Evolutionary conservation across 805 yeast species (phyloP).

Genomic region (Schizosaccharomyces lindneri): DNA sequence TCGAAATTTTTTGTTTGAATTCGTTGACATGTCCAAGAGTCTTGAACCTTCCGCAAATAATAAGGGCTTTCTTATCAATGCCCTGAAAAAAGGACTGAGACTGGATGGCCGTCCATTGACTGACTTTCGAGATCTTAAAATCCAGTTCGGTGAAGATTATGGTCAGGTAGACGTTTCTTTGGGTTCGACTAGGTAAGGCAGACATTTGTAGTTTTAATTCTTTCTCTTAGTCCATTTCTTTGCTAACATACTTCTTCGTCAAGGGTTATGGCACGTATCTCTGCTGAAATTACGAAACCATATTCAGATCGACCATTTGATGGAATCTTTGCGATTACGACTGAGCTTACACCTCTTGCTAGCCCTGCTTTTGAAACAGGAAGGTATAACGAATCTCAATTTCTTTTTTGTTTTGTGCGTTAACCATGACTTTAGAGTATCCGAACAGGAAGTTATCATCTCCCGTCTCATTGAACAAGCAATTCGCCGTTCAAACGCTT

Average conservation of each 20-base stretch:
- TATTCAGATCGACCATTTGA: slow-evolving; percentile 83
- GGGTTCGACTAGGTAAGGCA: slow-evolving; percentile 32
- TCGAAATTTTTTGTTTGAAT: neutral
- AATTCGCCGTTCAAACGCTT: slow-evolving; percentile 65
- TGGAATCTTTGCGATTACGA: slow-evolving; percentile 59
- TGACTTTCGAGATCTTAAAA: slow-evolving; percentile 39
- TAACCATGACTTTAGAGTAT: slow-evolving; percentile 24
- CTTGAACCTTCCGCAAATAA: slow-evolving; percentile 43
- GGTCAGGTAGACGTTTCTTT: slow-evolving; percentile 60
- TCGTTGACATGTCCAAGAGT: slow-evolving; percentile 29
- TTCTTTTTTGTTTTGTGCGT: neutral
- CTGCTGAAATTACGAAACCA: slow-evolving; percentile 56
- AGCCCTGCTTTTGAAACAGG: slow-evolving; percentile 48
- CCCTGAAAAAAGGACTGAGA: slow-evolving; percentile 37
- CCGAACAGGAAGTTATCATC: slow-evolving; percentile 62
- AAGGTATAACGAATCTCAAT: neutral
- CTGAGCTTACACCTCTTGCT: slow-evolving; percentile 80
- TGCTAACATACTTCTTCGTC: neutral
- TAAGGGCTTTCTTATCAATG: slow-evolving; percentile 31
- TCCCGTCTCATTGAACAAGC: slow-evolving; percentile 76
- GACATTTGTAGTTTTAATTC: slow-evolving; percentile 6
- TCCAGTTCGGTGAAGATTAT: slow-evolving; percentile 38
- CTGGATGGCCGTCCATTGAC: slow-evolving; percentile 43
- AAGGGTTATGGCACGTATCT: slow-evolving; percentile 40
- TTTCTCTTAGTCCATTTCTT: neutral